phyloP scores from a whole-genome alignment of 2,329 filamentous ascomycete genomes.

The Dactylonectria estremocensis region DNA sequence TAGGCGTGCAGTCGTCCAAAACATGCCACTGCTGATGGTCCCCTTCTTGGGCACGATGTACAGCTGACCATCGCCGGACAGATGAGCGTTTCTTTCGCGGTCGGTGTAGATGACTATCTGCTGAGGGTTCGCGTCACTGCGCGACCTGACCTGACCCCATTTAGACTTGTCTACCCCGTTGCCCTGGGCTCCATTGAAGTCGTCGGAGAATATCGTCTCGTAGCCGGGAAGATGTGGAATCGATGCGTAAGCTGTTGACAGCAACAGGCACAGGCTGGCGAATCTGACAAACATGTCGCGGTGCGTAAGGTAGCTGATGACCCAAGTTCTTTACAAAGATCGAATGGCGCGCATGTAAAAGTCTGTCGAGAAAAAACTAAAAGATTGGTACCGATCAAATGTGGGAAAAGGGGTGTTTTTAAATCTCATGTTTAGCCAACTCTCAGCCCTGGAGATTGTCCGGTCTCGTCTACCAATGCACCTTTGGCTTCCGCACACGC shows the following conservation, averaged over 20 bases:
- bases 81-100: background rate
- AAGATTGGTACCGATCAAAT: no score
- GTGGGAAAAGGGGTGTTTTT: no score
- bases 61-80: conserved; percentile 12
- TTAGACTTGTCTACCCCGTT: background rate
- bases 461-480: no score
- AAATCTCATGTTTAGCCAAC: no score
- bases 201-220: background rate
- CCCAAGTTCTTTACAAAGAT: no score
- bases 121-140: background rate
- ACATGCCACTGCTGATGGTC: background rate
- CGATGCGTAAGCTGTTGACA: conserved; percentile 3
- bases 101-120: conserved; percentile 2
- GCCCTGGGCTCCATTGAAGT: conserved; percentile 1
- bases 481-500: no score
- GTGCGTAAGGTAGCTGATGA: no score
- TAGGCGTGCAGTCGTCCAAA: conserved; percentile 11
- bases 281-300: background rate
- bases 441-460: no score
- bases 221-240: background rate
- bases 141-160: background rate
- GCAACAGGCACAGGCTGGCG: background rate
- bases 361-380: no score
- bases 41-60: conserved; percentile 14
- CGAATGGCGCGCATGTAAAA: no score